These are phyloP conservation scores for Erythrophleum ivorense DNA, from an alignment of 331 rosid genomes.

Conservation along the genomic window DNA sequence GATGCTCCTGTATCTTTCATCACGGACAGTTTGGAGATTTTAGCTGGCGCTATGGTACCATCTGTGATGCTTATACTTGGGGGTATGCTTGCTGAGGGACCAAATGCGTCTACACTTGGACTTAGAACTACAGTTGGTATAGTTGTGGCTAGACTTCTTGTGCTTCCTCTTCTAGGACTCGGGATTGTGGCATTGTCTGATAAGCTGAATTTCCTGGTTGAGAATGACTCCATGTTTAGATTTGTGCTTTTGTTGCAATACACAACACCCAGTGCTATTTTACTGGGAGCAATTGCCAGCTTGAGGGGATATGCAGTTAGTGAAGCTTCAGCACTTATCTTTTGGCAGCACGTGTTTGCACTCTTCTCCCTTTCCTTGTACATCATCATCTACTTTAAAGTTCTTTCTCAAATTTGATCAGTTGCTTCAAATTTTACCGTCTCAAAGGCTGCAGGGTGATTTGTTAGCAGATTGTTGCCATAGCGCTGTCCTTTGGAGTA, in stretches of 20 bases:
- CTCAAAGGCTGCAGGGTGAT: background rate
- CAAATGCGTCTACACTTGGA: constrained; percentile 59
- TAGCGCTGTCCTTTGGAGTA: background rate
- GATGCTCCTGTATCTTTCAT: constrained; percentile 58
- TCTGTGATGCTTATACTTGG: constrained; percentile 71
- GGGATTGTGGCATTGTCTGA: constrained; percentile 50
- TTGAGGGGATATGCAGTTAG: constrained; percentile 70
- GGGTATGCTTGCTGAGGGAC: constrained; percentile 77
- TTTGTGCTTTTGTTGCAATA: constrained; percentile 65
- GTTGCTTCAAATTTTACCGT: background rate
- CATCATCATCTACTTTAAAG: constrained; percentile 57
- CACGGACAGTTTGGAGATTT: constrained; percentile 56
- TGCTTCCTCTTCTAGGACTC: constrained; percentile 63
- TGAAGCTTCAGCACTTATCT: constrained; percentile 71
- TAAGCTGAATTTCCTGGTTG: constrained; percentile 48
- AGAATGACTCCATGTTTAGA: constrained; percentile 50
- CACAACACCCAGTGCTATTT: constrained; percentile 67
- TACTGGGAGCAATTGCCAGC: constrained; percentile 68
- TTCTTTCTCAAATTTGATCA: constrained; percentile 42
- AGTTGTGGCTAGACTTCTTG: constrained; percentile 53
- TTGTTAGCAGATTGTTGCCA: background rate
- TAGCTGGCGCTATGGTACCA: constrained; percentile 60
- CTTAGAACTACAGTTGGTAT: constrained; percentile 58
- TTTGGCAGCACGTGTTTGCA: constrained; percentile 78
- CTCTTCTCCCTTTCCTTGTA: constrained; percentile 64